Base-by-base conservation (phyloP, 352 stramenopile genomes). In the Globisporangium nodosum region DNA sequence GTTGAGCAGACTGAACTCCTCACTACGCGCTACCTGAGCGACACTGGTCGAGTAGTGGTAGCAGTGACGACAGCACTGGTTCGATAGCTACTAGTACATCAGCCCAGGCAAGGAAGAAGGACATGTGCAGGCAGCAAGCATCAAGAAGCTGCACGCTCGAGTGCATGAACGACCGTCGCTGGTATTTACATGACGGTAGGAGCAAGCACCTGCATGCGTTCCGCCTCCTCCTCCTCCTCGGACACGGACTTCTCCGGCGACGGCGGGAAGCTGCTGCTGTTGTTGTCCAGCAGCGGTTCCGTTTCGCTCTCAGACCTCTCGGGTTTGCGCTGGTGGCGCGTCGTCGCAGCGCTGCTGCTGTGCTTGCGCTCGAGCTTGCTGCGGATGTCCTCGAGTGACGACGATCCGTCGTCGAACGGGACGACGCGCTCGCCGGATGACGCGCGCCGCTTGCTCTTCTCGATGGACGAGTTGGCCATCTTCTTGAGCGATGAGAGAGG, bases 371-470 rank as follows among this genome's bases (percentile, higher is more conserved):
- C 66, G 33, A 90, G 60, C 56, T 82, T 71, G 5, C 64, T 69
- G 37, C 76, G 78, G 56, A 88, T 86, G 61, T 86, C 78, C 21
- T 69, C 76, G 21, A 88, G 72, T 5, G 78, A 84, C 4, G 78
- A 83, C 9, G 69, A 63, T 35, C 57, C 27, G 8, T 48, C 66
- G 51, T 87, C 78, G 30, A 90, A 87, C 12, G 75, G 69, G 35
- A 73, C 56, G n/a, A 76, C 52, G 2, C 58, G 58, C 49, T 73
- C 69, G 7, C 56, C 50, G 5, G 66, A 54, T 1, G 35, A 46
- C 31, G 61, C 46, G n/a, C 61, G 64, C 3, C 56, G 48, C 49
- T 68, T 61, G 24, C 20, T 69, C 58, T 76, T 82, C 31, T 78
- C 74, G 9, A 64, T 50, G 0, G 70, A 76, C 16, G 61, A 61